These are phyloP conservation scores for Exophiala lecanii-corni DNA, from an alignment of 2,329 filamentous ascomycete species.

Conservation along the genomic window DNA sequence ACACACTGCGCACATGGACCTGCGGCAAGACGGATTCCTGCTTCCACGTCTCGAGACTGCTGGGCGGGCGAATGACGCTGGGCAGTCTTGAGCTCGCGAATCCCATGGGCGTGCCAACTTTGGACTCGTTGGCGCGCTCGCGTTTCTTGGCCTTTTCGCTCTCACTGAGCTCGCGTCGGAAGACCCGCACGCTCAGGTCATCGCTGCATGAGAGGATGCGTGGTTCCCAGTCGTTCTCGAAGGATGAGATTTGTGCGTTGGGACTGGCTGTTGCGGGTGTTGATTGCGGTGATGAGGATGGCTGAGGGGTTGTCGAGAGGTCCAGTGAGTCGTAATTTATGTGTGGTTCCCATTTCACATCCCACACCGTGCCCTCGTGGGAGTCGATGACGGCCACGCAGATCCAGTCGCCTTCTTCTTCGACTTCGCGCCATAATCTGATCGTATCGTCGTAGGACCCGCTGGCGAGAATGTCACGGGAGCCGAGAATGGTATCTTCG, in stretches of 20 bases:
- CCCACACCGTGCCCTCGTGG: slow-evolving; percentile 86
- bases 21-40: slow-evolving; percentile 71
- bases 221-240: slow-evolving; percentile 34
- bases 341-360: slow-evolving; percentile 59
- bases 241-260: slow-evolving; percentile 18
- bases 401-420: slow-evolving; percentile 92
- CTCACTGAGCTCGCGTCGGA: slow-evolving; percentile 61
- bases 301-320: neutral
- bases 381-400: slow-evolving; percentile 78
- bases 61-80: slow-evolving; percentile 75
- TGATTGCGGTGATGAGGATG: neutral
- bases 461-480: slow-evolving; percentile 69
- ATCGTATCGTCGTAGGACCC: slow-evolving; percentile 94
- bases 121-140: slow-evolving; percentile 2
- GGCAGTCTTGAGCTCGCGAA: slow-evolving; percentile 52
- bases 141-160: slow-evolving; percentile 40
- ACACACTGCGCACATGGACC: slow-evolving; percentile 74
- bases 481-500: slow-evolving; percentile 19
- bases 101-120: slow-evolving; percentile 13
- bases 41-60: slow-evolving; percentile 75
- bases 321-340: slow-evolving; percentile 19
- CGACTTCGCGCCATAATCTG: slow-evolving; percentile 63
- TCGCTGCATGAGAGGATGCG: slow-evolving; percentile 80
- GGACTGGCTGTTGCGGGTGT: slow-evolving; percentile 1
- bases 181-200: slow-evolving; percentile 73